These are phyloP conservation scores for Sugiyamaella xylanicola DNA, from an alignment of 1,139 yeast species.

Conservation along the genomic window DNA sequence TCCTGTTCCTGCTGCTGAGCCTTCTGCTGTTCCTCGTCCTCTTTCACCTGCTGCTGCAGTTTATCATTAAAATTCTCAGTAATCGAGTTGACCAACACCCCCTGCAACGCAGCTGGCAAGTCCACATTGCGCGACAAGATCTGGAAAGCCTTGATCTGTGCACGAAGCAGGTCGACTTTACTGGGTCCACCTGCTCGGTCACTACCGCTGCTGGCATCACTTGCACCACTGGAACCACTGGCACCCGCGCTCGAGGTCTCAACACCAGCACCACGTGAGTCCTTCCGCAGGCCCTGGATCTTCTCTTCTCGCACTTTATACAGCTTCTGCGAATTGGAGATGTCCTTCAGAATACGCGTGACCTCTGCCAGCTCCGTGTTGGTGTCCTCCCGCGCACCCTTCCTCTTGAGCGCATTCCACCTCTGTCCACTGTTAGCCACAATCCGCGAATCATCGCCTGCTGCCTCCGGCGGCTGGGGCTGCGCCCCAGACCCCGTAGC, in stretches of 20 bases:
- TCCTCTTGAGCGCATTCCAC: slow-evolving; percentile 45
- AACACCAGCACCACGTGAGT: not conserved
- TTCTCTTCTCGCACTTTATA: slow-evolving; percentile 41
- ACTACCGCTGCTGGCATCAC: slow-evolving; percentile 1
- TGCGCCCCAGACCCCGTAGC: too few relatives aligned
- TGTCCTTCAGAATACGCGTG: slow-evolving; percentile 37
- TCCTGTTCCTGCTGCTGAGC: slow-evolving; percentile 1
- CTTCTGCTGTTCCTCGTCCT: slow-evolving; percentile 4
- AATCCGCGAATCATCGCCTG: too few relatives aligned
- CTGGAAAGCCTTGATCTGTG: slow-evolving; percentile 76
- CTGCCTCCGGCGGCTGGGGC: too few relatives aligned
- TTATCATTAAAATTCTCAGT: slow-evolving; percentile 10
- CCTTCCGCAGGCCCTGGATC: slow-evolving; percentile 31
- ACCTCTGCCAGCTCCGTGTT: slow-evolving; percentile 45
- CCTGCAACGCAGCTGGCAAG: slow-evolving; percentile 54
- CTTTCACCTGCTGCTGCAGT: slow-evolving; percentile 1
- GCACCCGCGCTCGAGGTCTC: not conserved
- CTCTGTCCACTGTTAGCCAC: slow-evolving; percentile 34
- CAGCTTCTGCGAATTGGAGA: slow-evolving; percentile 43
- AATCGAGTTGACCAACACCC: slow-evolving; percentile 43
- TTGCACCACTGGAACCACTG: not conserved
- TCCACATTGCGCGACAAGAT: slow-evolving; percentile 76
- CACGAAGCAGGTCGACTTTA: slow-evolving; percentile 55
- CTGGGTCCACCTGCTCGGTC: too few relatives aligned
- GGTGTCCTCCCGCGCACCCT: slow-evolving; percentile 40